Percentiles rank a stretch among this genome's conserved stretches.
These are phyloP conservation scores for Boletus rubescentipes DNA, from an alignment of 768 basidiomycete species.

Conservation along the genomic window DNA sequence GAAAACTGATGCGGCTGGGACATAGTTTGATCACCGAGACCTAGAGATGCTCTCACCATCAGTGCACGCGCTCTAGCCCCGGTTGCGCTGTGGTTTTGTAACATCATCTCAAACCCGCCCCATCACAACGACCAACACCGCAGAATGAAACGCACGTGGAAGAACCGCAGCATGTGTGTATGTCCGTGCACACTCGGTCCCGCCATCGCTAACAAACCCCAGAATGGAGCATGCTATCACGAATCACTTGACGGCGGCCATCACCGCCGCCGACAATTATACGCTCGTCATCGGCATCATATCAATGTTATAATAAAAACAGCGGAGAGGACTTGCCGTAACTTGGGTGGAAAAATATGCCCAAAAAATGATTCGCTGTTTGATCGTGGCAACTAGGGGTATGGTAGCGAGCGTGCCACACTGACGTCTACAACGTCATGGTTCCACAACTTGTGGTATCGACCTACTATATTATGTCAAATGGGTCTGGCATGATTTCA, in stretches of 20 bases:
- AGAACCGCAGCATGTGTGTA: not conserved
- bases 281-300: conserved; percentile 11
- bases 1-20: not conserved
- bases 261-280: conserved; percentile 11
- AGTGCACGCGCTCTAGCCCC: not conserved
- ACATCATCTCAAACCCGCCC: not conserved
- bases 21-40: conserved; percentile 8
- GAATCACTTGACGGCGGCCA: not conserved
- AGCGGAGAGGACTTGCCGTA: not conserved
- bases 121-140: conserved; percentile 2
- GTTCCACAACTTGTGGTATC: not conserved
- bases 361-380: not conserved
- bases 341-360: not conserved
- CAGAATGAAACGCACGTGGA: conserved; percentile 18
- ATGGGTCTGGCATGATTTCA: not conserved
- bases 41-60: not conserved
- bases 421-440: not conserved
- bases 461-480: not conserved
- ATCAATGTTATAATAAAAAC: conserved; percentile 5
- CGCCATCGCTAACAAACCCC: not conserved
- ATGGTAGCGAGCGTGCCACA: not conserved
- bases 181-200: conserved; percentile 9
- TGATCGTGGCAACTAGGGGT: conserved; percentile 5
- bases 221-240: conserved; percentile 4
- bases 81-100: not conserved